phyloP scores from a whole-genome alignment of 805 yeast genomes.

The Suhomyces pyralidae region DNA sequence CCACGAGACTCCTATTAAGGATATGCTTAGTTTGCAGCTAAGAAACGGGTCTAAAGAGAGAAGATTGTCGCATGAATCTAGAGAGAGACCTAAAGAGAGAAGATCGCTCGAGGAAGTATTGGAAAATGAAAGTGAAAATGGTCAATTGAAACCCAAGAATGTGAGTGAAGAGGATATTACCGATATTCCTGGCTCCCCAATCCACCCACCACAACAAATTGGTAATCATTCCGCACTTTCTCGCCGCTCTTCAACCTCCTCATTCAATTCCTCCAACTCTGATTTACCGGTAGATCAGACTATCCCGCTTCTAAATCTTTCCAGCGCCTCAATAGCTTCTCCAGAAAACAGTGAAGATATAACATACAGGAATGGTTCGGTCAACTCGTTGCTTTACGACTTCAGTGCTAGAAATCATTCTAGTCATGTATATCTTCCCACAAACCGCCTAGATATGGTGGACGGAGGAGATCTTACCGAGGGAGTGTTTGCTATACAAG shows the following conservation, averaged over 20 bases:
- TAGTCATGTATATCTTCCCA: constrained; percentile 13
- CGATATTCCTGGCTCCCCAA: constrained; percentile 15
- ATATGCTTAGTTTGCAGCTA: constrained; percentile 15
- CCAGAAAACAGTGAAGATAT: background rate
- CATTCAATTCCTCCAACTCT: constrained; percentile 14
- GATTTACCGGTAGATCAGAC: constrained; percentile 27
- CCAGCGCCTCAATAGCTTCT: constrained; percentile 19
- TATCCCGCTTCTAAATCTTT: constrained; percentile 27
- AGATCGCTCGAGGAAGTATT: background rate
- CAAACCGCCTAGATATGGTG: constrained; percentile 22
- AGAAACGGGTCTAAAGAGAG: background rate
- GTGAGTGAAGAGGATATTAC: constrained; percentile 14
- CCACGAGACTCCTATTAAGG: constrained; percentile 13
- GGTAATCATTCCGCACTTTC: background rate
- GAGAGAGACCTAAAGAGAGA: background rate
- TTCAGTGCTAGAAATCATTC: constrained; percentile 10
- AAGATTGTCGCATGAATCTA: background rate
- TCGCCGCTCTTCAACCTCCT: constrained; percentile 13
- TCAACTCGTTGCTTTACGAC: constrained; percentile 23
- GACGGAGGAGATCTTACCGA: constrained; percentile 26
- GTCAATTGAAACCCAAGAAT: background rate
- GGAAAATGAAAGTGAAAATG: no score
- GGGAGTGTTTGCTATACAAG: constrained; percentile 15
- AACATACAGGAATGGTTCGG: constrained; percentile 19
- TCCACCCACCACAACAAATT: constrained; percentile 1